Conservation (phyloP, 257 asterid species). For the Dorcoceras hygrometricum region DNA sequence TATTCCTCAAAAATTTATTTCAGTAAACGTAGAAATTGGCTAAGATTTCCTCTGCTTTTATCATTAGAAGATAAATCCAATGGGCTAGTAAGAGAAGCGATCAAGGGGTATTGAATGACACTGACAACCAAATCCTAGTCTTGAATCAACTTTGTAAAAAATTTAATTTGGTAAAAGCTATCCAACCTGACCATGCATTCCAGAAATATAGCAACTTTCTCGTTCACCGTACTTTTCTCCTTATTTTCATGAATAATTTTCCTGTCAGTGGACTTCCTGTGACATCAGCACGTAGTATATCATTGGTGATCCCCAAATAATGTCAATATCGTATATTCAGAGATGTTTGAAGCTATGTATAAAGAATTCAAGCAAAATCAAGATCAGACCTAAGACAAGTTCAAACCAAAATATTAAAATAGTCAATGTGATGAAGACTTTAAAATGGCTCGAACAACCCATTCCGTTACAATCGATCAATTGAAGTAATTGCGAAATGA, state of each 20-base stretch:
- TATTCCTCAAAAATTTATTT: background rate
- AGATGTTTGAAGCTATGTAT: background rate
- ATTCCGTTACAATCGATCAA: background rate
- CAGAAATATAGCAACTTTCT: constrained; percentile 57
- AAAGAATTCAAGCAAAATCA: background rate
- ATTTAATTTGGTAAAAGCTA: constrained; percentile 2
- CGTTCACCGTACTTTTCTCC: constrained; percentile 41
- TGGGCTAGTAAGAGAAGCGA: constrained; percentile 9
- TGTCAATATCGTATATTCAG: background rate
- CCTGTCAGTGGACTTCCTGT: constrained; percentile 56
- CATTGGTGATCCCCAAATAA: constrained; percentile 12
- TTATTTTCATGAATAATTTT: constrained; percentile 34
- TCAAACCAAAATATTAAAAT: background rate
- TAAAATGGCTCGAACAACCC: constrained; percentile 6
- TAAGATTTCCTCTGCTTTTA: constrained; percentile 1
- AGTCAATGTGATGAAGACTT: background rate
- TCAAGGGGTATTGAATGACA: constrained; percentile 4
- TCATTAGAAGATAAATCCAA: constrained; percentile 8
- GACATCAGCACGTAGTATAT: constrained; percentile 24
- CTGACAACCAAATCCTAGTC: constrained; percentile 6
- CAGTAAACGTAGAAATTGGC: constrained; percentile 7
- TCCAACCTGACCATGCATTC: constrained; percentile 58
- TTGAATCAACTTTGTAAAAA: constrained; percentile 5
- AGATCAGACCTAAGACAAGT: constrained; percentile 15
- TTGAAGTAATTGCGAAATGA: background rate